Base-by-base conservation (phyloP, 176 grass and related monocot species). In the Metroxylon sagu region DNA sequence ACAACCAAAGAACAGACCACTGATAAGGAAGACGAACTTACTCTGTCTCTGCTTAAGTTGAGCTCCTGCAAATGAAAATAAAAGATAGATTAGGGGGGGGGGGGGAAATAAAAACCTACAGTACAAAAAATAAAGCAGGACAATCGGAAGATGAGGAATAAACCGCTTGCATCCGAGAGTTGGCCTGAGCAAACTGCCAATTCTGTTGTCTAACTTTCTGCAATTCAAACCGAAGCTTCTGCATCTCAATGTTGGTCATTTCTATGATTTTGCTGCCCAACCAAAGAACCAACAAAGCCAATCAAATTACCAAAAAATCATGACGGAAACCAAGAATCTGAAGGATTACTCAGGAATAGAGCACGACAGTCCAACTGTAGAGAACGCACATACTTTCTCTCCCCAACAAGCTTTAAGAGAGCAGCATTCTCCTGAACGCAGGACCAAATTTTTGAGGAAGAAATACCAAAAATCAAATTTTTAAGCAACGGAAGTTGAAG, bases 161-260 rank as follows among this genome's bases (percentile, higher is more conserved):
- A 74, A 82, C 84, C 6, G 66, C 61, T 29, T 67, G 0, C 78
- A 86, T 74, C 60, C 67, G 70, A 1, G 78, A 74, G 65, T 78
- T 67, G 6, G 74, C 48, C 68, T 66, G 74, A 12, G 74, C 84
- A 19, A 86, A 79, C 29, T 82, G 52, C 78, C 70, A 86, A 18
- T 86, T 86, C 19, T 71, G 60, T 12, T 63, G 61, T 30, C 76
- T 52, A 43, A 14, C 1, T 43, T 43, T 43, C 35, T 43, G 35
- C 35, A 43, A 43, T 8, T 26, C 26, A 28, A 60, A n/a, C 14
- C 58, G 58, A 61, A 82, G 48, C 58, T 82, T 82, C 71, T 78
- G 56, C n/a, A 86, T 21, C 70, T 86, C 83, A 16, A 49, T 5
- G 17, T 56, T 25, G 29, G 66, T 78, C 62, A 71, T 16, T 66